These are phyloP conservation scores for Trichoderma gamsii DNA, from an alignment of 495 filamentous ascomycete species.

Conservation along the genomic window DNA sequence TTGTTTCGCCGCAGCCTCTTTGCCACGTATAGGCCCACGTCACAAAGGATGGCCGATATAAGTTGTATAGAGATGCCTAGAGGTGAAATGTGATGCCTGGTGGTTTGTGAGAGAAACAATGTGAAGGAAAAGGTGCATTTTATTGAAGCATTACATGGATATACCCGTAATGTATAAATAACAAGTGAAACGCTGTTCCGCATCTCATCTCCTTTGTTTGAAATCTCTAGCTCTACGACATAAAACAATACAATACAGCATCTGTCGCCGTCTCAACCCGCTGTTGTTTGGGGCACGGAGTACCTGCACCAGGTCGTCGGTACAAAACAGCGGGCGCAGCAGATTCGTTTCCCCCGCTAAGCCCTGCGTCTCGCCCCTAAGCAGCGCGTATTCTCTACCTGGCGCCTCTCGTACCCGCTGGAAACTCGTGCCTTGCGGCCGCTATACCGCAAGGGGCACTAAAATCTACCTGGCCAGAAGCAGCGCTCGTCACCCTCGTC, in stretches of 20 bases:
- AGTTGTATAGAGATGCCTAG: constrained; percentile 3
- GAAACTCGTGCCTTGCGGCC: neutral
- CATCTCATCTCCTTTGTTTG: too few relatives aligned
- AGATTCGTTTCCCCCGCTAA: neutral
- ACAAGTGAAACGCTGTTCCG: too few relatives aligned
- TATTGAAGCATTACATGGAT: too few relatives aligned
- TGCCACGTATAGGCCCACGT: constrained; percentile 2
- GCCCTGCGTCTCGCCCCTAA: neutral
- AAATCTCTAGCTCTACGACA: too few relatives aligned
- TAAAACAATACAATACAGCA: too few relatives aligned
- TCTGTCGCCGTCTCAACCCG: neutral
- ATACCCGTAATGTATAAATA: neutral
- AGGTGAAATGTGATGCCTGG: neutral
- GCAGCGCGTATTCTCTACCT: neutral
- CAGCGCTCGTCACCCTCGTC: constrained; percentile 8
- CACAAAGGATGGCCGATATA: neutral
- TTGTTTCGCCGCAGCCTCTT: neutral
- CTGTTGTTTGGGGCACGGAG: neutral
- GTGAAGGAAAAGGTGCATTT: neutral
- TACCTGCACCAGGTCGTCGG: neutral
- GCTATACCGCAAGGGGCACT: constrained; percentile 6
- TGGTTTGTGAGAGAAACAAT: neutral
- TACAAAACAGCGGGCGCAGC: neutral
- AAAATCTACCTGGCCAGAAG: constrained; percentile 8
- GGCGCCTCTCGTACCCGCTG: neutral